These are phyloP conservation scores for Chlorella sp. DNA, from an alignment of 139 green algal species.

Conservation along the genomic window DNA sequence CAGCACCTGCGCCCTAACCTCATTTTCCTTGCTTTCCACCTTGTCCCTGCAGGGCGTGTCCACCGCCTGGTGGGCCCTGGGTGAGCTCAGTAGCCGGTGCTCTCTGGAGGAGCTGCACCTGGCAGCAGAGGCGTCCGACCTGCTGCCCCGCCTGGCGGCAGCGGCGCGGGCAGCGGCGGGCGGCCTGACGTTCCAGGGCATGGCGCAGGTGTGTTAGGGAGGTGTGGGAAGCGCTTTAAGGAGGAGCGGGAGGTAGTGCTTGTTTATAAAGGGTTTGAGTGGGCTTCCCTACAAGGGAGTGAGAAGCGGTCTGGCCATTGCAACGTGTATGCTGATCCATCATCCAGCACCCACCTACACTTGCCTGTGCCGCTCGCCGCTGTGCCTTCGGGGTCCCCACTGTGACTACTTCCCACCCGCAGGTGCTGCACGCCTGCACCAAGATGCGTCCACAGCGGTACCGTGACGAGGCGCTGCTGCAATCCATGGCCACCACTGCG, in stretches of 20 bases:
- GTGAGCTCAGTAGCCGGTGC: background rate
- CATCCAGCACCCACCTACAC: background rate
- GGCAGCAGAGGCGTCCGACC: background rate
- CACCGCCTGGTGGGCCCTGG: background rate
- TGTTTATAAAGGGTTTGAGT: too few relatives aligned
- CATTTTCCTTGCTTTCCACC: background rate
- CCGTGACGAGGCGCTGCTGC: slow-evolving; percentile 9
- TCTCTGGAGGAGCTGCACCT: background rate
- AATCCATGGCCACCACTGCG: background rate
- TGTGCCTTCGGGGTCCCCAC: too few relatives aligned
- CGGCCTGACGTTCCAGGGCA: background rate
- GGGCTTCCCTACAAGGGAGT: too few relatives aligned
- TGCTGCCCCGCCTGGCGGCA: background rate
- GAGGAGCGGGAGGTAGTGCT: background rate
- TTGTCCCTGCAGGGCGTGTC: background rate
- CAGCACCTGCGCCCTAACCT: background rate
- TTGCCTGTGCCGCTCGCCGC: too few relatives aligned
- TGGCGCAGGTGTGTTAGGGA: background rate
- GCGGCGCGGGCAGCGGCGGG: background rate
- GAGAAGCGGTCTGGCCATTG: background rate
- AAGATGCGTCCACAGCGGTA: background rate
- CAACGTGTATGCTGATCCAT: background rate
- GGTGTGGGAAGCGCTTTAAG: background rate
- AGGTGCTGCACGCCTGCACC: slow-evolving; percentile 25
- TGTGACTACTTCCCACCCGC: background rate